These are phyloP conservation scores for Aspergillus funiculosus DNA, from an alignment of 495 filamentous ascomycete species.

Conservation along the genomic window DNA sequence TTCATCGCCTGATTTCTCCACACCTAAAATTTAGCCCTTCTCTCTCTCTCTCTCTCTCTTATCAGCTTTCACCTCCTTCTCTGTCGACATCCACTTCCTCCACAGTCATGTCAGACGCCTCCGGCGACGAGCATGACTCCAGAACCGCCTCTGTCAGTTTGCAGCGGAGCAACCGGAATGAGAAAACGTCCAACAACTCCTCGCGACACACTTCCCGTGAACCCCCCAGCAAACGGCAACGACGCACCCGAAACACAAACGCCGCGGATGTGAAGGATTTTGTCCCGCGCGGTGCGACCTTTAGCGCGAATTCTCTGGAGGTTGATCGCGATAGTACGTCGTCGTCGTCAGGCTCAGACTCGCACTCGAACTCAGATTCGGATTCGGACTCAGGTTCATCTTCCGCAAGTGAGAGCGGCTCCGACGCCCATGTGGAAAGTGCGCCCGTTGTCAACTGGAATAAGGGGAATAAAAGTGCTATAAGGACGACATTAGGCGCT, in stretches of 20 bases:
- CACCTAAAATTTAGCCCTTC: not conserved
- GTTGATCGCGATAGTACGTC: constrained; percentile 35
- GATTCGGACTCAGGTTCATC: constrained; percentile 17
- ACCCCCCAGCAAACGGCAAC: constrained; percentile 28
- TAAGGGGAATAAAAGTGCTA: constrained; percentile 30
- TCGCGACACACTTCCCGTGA: constrained; percentile 24
- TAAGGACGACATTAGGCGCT: constrained; percentile 33
- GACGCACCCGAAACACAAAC: constrained; percentile 22
- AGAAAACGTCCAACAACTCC: constrained; percentile 13
- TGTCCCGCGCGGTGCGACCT: constrained; percentile 36
- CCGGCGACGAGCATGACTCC: constrained; percentile 40
- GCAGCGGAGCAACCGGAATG: constrained; percentile 21
- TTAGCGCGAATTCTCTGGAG: constrained; percentile 30
- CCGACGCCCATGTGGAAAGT: not conserved
- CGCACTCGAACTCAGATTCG: constrained; percentile 10
- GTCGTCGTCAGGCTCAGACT: constrained; percentile 23
- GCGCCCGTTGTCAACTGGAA: constrained; percentile 40
- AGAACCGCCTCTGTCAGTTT: constrained; percentile 36
- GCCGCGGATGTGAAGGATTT: constrained; percentile 30
- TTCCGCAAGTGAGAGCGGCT: constrained; percentile 4
- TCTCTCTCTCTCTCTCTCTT: not conserved
- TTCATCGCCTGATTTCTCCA: constrained; percentile 1
- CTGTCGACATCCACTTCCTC: not conserved
- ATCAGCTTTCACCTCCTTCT: not conserved
- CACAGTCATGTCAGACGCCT: constrained; percentile 28